Evolutionary conservation across 225 moss, liverwort and hornwort species (phyloP).

Genomic region (Rhytidiadelphus loreus): DNA sequence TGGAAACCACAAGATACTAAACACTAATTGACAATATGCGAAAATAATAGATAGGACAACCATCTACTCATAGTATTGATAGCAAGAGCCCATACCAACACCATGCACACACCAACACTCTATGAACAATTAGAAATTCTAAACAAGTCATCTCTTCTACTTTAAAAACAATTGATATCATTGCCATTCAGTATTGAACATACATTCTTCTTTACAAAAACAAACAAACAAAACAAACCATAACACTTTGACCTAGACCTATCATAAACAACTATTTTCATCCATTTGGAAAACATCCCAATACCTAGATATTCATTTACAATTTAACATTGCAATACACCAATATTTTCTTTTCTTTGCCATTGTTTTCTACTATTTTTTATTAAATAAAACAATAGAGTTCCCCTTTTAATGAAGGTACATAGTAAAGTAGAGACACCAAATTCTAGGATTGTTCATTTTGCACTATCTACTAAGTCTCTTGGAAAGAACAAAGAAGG

Average conservation of each 20-base stretch:
- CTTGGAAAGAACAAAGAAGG: background rate
- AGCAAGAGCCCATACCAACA: fast-evolving
- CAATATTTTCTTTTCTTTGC: background rate
- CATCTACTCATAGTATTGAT: background rate
- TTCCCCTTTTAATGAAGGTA: background rate
- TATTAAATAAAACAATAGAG: background rate
- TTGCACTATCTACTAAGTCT: background rate
- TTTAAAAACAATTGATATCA: background rate
- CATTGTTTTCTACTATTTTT: background rate
- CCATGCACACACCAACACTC: background rate
- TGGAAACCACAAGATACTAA: background rate
- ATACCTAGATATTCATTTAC: too few relatives aligned
- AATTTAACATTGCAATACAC: background rate
- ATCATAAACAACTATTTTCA: too few relatives aligned
- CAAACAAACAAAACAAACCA: too few relatives aligned
- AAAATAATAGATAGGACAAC: background rate
- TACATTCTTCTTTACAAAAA: too few relatives aligned
- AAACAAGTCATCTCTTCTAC: background rate
- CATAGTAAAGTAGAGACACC: background rate
- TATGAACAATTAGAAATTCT: too few relatives aligned
- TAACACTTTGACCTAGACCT: too few relatives aligned
- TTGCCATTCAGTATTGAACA: background rate
- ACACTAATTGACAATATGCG: background rate
- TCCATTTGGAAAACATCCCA: too few relatives aligned
- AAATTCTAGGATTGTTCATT: background rate